Evolutionary conservation across 805 yeast species (phyloP), one percentile per base, ranked within the genome.

Genomic region (Brettanomyces anomalus): DNA sequence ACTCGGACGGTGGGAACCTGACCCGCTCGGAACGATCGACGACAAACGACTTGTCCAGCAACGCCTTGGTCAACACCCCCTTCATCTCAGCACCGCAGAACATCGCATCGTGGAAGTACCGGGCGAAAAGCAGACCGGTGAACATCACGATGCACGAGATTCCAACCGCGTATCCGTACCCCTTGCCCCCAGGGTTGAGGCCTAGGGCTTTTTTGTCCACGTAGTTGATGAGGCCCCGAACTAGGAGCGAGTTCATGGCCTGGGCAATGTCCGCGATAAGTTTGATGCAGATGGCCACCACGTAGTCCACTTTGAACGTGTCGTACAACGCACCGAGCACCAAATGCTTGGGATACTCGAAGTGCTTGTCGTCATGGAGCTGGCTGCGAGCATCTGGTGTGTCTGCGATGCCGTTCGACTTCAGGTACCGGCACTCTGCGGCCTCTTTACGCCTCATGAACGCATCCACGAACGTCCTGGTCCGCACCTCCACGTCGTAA

Each of bases 111-210:
- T 79, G 79, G 57, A 84, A 83, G 48, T 71, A 78, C 55, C 80
- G 83, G 40, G 85, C 80, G 40, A 79, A 65, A 37, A 64, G 51
- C 11, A 76, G 38, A 35, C 80, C 76, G 42, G 70, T 62, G 1
- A 67, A 33, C 15, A 74, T 48, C 50, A 82, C 74, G 59, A 88
- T 65, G 1, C 66, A 49, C 35, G 79, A 71, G 10, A 84, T 69
- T 16, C 89, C 95, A 39, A 87, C 63, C 7, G 89, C 81, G 51
- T 76, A 83, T 7, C 93, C 95, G 16, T 84, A 68, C 45, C 95
- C 96, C 35, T 62, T 66, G 14, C 49, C 49, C 30, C 78, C 81
- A 43, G 66, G 62, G 10, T 63, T 61, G 13, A 70, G 60, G 6
- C 75, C 74, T 20, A 59, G 55, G 7, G 73, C 71, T 41, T 72